A percentile compares a stretch with the other conserved stretches of the same genome.
Conservation (phyloP, 1,284 basidiomycete species). For the Hymenochaete sp. region DNA sequence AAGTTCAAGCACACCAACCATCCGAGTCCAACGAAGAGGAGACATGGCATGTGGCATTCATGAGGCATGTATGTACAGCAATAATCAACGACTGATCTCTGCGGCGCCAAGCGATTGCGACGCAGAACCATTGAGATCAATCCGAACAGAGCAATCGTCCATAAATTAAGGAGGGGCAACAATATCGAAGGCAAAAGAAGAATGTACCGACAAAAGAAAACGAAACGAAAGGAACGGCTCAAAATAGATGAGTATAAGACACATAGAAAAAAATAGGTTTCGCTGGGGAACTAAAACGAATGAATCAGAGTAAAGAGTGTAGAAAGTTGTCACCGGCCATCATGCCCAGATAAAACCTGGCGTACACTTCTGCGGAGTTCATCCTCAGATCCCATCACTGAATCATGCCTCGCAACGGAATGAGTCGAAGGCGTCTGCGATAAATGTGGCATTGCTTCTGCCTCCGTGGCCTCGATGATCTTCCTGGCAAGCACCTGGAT, state of each 20-base stretch:
- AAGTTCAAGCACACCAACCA: no score
- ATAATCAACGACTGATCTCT: slow-evolving; percentile 8
- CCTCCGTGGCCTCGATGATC: slow-evolving; percentile 80
- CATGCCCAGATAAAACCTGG: slow-evolving; percentile 48
- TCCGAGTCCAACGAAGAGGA: no score
- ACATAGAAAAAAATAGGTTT: background rate
- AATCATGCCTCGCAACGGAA: slow-evolving; percentile 42
- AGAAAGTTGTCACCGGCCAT: slow-evolving; percentile 12
- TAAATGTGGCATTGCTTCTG: slow-evolving; percentile 39
- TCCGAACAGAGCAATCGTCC: no score
- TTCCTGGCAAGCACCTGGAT: slow-evolving; percentile 79
- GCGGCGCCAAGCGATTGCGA: background rate
- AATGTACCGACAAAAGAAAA: slow-evolving; percentile 13
- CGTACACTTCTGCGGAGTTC: slow-evolving; percentile 71
- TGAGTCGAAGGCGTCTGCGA: slow-evolving; percentile 43
- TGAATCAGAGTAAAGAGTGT: background rate
- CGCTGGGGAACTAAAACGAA: no score
- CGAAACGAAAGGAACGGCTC: slow-evolving; percentile 4
- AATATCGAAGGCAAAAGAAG: no score
- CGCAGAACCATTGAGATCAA: no score
- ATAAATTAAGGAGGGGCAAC: no score
- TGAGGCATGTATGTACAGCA: slow-evolving; percentile 11
- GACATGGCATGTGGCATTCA: no score
- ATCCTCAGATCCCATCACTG: slow-evolving; percentile 54
- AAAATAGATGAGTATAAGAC: slow-evolving; percentile 3